Conservation (phyloP, 2,329 filamentous ascomycete species). For the Teratosphaeriaceae sp. region DNA sequence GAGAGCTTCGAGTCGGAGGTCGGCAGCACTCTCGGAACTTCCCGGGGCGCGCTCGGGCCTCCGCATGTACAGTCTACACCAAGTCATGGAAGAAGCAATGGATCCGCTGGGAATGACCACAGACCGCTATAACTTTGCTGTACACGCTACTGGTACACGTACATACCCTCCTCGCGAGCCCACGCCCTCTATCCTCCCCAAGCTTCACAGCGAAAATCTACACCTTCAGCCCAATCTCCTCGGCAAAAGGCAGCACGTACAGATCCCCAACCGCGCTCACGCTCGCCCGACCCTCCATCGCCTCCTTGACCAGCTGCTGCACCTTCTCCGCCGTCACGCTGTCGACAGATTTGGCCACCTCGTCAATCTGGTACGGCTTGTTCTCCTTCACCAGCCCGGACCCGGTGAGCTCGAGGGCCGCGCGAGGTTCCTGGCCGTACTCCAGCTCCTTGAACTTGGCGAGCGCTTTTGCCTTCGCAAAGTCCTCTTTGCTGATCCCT, state of each 20-base stretch:
- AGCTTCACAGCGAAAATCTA: constrained; percentile 49
- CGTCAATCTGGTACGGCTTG: constrained; percentile 76
- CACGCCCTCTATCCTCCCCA: constrained; percentile 25
- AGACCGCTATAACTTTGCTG: background rate
- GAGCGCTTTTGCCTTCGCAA: constrained; percentile 84
- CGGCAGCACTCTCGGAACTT: background rate
- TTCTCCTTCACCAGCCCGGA: constrained; percentile 73
- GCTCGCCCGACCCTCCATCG: constrained; percentile 82
- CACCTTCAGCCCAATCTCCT: constrained; percentile 90
- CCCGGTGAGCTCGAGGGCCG: constrained; percentile 76
- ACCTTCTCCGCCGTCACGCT: constrained; percentile 76
- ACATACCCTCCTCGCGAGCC: too few relatives aligned
- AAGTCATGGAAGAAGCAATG: too few relatives aligned
- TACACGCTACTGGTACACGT: constrained; percentile 27
- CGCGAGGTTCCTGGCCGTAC: constrained; percentile 67
- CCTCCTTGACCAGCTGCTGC: constrained; percentile 83
- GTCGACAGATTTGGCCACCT: constrained; percentile 71
- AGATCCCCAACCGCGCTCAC: constrained; percentile 89
- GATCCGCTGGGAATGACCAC: background rate
- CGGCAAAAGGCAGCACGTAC: constrained; percentile 81
- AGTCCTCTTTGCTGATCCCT: constrained; percentile 71
- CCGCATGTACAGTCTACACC: too few relatives aligned
- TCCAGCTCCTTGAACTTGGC: constrained; percentile 92
- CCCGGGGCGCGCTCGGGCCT: too few relatives aligned
- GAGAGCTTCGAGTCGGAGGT: constrained; percentile 3